Percentiles rank a stretch among this genome's conserved stretches.
phyloP scores from a whole-genome alignment of 768 basidiomycete genomes.

The Pisolithus sp. region DNA sequence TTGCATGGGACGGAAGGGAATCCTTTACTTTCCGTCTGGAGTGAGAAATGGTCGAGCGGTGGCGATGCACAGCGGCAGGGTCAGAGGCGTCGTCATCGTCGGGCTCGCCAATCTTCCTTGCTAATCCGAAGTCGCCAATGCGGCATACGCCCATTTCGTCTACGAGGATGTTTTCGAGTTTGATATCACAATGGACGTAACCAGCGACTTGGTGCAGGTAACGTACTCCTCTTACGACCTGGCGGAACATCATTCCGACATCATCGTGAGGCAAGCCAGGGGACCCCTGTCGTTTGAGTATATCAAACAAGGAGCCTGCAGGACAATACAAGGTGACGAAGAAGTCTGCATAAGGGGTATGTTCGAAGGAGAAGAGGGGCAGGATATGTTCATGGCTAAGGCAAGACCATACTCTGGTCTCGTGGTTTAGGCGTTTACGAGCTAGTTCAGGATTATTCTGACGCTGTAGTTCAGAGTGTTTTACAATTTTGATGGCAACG shows the following conservation, averaged over 20 bases:
- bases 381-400: conserved; percentile 83
- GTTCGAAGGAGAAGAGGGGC: conserved; percentile 65
- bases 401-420: conserved; percentile 66
- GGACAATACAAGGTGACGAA: conserved; percentile 82
- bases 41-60: conserved; percentile 22
- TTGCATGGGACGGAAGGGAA: conserved; percentile 11
- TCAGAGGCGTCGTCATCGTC: conserved; percentile 30
- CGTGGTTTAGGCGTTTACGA: conserved; percentile 57
- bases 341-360: conserved; percentile 60
- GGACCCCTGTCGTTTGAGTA: conserved; percentile 62
- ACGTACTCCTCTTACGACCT: conserved; percentile 74
- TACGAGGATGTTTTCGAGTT: conserved; percentile 93
- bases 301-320: conserved; percentile 79
- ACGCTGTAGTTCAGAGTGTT: conserved; percentile 48
- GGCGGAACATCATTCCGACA: conserved; percentile 78
- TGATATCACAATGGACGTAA: conserved; percentile 90
- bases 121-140: conserved; percentile 81
- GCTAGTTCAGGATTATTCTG: conserved; percentile 42
- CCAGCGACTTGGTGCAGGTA: conserved; percentile 75
- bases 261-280: conserved; percentile 73
- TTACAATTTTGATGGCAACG: conserved; percentile 82
- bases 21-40: conserved; percentile 21
- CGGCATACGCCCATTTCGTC: conserved; percentile 85
- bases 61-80: conserved; percentile 13
- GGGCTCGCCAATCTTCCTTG: conserved; percentile 53